Evolutionary conservation across 2,329 filamentous ascomycete genomes (phyloP), one percentile per base, ranked within the genome.

Genomic region (Pseudogymnoascus sp.): DNA sequence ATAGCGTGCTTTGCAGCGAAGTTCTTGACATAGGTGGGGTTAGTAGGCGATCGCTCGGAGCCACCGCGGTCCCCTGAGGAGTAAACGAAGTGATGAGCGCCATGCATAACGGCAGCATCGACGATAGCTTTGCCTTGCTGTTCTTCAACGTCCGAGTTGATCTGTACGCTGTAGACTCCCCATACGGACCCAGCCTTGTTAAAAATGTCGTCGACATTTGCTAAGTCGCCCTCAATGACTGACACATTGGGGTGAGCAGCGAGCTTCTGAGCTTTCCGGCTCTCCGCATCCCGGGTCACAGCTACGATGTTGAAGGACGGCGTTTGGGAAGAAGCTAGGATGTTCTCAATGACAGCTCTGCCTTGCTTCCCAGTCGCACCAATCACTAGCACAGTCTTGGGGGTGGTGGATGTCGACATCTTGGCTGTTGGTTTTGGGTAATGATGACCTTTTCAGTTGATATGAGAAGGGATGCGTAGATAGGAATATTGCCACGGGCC

Each of bases 111-210:
- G 0, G 83, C 77, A 1, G 79, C 82, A 62, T 86, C 81, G 50
- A 86, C 75, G 1, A 88, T 71, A 0, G 74, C 76, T 60, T 81
- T 87, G 50, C 85, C 85, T 70, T 87, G 83, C 1, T 68, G 65
- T 65, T 83, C 78, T 72, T 84, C 81, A 66, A 71, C 76, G 44
- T 63, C 65, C 17, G 64, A 67, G 59, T 69, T 65, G 15, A 63
- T 77, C 73, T 86, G 84, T 0, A 88, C 83, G 50, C 80, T 83
- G 71, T 82, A 87, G 2, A 87, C 83, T 6, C 84, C 84, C 81
- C 82, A 85, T 28, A 86, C 77, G 1, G 75, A 74, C 62, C 74
- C 65, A 5, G 78, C 80, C 28, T 75, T 74, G 35, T 73, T 67
- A 67, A 87, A 87, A 17, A 87, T 78, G 0, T 70, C 74, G 0